Conservation (phyloP, 495 filamentous ascomycete genomes). For the Parathielavia hyrcaniae region DNA sequence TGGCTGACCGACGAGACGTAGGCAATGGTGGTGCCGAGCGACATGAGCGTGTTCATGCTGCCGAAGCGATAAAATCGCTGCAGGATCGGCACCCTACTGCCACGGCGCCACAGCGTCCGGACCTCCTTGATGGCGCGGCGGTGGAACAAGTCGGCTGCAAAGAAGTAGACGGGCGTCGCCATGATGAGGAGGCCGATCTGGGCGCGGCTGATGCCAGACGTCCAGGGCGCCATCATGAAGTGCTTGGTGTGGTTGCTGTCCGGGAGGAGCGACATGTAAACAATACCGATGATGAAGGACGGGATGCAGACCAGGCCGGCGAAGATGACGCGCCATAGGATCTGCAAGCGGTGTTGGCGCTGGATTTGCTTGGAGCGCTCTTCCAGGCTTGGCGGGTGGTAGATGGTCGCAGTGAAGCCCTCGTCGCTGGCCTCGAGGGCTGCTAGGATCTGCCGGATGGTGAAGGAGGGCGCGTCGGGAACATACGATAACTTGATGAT, state of each 20-base stretch:
- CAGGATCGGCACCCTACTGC: constrained; percentile 67
- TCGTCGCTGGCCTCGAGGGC: constrained; percentile 59
- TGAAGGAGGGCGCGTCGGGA: constrained; percentile 62
- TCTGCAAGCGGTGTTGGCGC: constrained; percentile 52
- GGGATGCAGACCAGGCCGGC: constrained; percentile 73
- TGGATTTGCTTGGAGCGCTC: constrained; percentile 72
- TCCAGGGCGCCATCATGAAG: constrained; percentile 66
- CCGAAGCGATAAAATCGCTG: constrained; percentile 85
- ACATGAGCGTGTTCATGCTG: constrained; percentile 94
- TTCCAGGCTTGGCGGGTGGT: constrained; percentile 79
- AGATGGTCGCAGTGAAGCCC: constrained; percentile 59
- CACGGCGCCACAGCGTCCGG: constrained; percentile 68
- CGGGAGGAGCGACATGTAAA: constrained; percentile 80
- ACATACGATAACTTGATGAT: constrained; percentile 66
- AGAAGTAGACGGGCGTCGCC: constrained; percentile 86
- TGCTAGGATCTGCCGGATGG: constrained; percentile 65
- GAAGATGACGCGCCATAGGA: constrained; percentile 61
- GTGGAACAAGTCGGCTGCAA: constrained; percentile 83
- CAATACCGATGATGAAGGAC: constrained; percentile 82
- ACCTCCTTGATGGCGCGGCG: constrained; percentile 72
- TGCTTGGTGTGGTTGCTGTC: constrained; percentile 47
- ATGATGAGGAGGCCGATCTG: constrained; percentile 82
- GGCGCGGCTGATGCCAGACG: constrained; percentile 64
- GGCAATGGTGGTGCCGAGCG: constrained; percentile 79
- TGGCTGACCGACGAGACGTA: constrained; percentile 80